Evolutionary conservation across 2,329 filamentous ascomycete genomes (phyloP), one percentile per base, ranked within the genome.

Genomic region (Talaromyces marneffei): DNA sequence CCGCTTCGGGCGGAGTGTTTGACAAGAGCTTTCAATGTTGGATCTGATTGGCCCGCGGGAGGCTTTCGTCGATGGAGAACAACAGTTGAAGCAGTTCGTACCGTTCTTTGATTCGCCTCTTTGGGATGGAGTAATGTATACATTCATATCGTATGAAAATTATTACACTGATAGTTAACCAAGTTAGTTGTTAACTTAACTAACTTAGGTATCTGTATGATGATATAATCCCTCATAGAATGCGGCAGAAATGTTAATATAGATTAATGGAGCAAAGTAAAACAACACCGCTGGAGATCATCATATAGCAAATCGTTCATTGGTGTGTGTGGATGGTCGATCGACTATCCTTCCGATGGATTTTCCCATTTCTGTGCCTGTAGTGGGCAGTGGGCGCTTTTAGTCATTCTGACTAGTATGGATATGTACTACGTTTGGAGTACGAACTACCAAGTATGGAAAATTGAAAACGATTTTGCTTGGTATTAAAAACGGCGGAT

Each of bases 261-360:
- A 10, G 16, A 31, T 31, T 5, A 31, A 50, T 20, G 10, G 16
- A 50, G 2, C 46, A 52, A 33, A 18, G 10, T 7, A 33, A 48
- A 40, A 29, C 20, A 57, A 23, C 39, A 57, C 55, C 55, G 55
- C 55, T 46, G 29, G 55, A 48, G 55, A 57, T 57, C 55, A 46
- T 48, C 55, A 7, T 46, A 16, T 2, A 31, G 27, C 4, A 57
- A 40, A 31, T 33, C 39, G 39, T 35, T 46, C 27, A 57, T 57
- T 52, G 33, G 31, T 27, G 14, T 27, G 14, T 40, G 16, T 42
- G 18, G 31, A 40, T 23, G 46, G 55, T 7, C 55, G 55, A 57
- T 57, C 55, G 55, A 57, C 46, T 46, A 35, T 57, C 39, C 35
- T 46, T 31, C 27, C 39, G 54, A 35, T 16, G 27, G 1, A 52